Conservation (phyloP, 192 early-diverging fungal genomes). For the Gaertneriomyces sp. region DNA sequence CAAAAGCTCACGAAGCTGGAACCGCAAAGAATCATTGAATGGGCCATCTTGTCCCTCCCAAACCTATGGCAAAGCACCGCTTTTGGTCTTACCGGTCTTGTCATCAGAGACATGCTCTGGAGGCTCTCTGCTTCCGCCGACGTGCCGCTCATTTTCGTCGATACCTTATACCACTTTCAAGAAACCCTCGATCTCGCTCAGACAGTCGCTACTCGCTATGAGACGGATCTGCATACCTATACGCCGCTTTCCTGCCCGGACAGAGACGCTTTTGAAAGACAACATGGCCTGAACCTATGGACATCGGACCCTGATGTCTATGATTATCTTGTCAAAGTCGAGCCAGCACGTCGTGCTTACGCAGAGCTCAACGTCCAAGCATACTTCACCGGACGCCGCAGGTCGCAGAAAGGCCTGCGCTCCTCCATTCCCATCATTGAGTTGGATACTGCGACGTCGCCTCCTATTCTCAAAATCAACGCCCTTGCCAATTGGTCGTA, state of each 20-base stretch:
- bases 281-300: constrained; percentile 81
- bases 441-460: constrained; percentile 66
- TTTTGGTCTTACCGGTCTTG: constrained; percentile 88
- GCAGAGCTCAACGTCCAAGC: constrained; percentile 66
- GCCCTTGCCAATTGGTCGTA: constrained; percentile 89
- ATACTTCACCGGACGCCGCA: constrained; percentile 86
- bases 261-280: constrained; percentile 62
- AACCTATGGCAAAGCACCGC: constrained; percentile 89
- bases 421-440: constrained; percentile 74
- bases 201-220: constrained; percentile 65
- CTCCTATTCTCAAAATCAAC: constrained; percentile 80
- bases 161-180: constrained; percentile 92
- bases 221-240: constrained; percentile 66
- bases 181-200: constrained; percentile 82
- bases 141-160: constrained; percentile 85
- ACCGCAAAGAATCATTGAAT: constrained; percentile 79
- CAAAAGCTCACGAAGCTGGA: constrained; percentile 60
- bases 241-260: constrained; percentile 64
- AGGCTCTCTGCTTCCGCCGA: constrained; percentile 48
- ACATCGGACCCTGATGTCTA: constrained; percentile 63
- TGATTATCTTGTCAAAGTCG: constrained; percentile 92
- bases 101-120: constrained; percentile 79
- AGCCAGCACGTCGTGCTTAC: constrained; percentile 87
- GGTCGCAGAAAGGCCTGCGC: constrained; percentile 77
- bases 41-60: constrained; percentile 78